Evolutionary conservation across 495 filamentous ascomycete genomes (phyloP).

Genomic region (Cryomyces minteri): DNA sequence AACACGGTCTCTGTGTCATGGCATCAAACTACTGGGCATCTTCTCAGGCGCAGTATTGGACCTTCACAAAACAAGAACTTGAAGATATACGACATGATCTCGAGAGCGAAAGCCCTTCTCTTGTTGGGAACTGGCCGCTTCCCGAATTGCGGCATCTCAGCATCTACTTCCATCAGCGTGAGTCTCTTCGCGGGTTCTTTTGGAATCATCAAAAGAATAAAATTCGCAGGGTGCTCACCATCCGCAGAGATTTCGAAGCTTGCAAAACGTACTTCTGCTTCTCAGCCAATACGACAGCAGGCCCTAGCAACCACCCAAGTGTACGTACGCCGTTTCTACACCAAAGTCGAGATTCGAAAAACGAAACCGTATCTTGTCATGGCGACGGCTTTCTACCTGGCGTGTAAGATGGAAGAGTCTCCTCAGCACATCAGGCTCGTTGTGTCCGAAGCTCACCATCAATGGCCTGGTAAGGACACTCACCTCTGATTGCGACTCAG

Average conservation of each 20-base stretch:
- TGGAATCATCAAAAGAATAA: background rate
- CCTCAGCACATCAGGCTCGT: conserved; percentile 90
- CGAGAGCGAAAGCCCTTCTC: conserved; percentile 47
- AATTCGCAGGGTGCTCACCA: background rate
- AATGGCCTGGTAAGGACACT: conserved; percentile 56
- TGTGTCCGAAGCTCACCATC: conserved; percentile 61
- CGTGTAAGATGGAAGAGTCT: conserved; percentile 97
- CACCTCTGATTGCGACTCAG: background rate
- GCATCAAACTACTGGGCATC: conserved; percentile 96
- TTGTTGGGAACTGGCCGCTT: conserved; percentile 61
- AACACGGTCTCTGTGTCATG: conserved; percentile 30
- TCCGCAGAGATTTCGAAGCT: background rate
- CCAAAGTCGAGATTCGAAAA: conserved; percentile 71
- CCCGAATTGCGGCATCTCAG: conserved; percentile 67
- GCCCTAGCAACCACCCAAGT: conserved; percentile 87
- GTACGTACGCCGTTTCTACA: conserved; percentile 88
- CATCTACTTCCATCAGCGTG: conserved; percentile 86
- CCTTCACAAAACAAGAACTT: conserved; percentile 66
- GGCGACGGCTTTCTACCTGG: conserved; percentile 81
- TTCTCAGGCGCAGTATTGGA: conserved; percentile 77
- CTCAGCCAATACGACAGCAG: conserved; percentile 44
- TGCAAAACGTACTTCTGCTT: background rate
- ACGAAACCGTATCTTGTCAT: conserved; percentile 90
- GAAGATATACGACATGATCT: conserved; percentile 51
- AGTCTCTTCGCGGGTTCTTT: conserved; percentile 11